phyloP scores from a whole-genome alignment of 2,329 filamentous ascomycete genomes.

The Bimuria novae-zelandiae region DNA sequence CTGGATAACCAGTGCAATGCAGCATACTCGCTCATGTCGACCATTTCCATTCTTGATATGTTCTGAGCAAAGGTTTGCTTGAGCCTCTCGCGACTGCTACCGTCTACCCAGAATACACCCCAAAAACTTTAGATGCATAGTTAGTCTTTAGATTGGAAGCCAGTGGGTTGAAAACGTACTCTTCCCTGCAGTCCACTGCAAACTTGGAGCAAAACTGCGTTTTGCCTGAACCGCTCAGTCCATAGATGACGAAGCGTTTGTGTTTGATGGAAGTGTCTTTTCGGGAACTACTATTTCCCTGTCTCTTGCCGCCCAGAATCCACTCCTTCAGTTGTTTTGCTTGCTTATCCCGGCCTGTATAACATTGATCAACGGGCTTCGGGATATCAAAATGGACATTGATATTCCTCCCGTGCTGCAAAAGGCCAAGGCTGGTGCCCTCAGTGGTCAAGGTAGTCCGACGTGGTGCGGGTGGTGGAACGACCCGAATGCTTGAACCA shows the following conservation, averaged over 20 bases:
- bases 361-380: constrained; percentile 19
- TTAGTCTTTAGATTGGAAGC: too few species aligned
- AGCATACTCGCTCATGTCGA: constrained; percentile 34
- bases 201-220: constrained; percentile 45
- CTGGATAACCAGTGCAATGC: constrained; percentile 22
- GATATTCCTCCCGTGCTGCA: too few species aligned
- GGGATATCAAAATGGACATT: constrained; percentile 24
- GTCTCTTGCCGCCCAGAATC: neutral
- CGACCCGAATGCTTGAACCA: too few species aligned
- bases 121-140: constrained; percentile 25
- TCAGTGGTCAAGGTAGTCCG: too few species aligned
- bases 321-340: constrained; percentile 11
- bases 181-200: constrained; percentile 38
- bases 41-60: constrained; percentile 28
- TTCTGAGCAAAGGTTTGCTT: constrained; percentile 28
- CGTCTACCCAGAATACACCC: constrained; percentile 44
- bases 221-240: constrained; percentile 46
- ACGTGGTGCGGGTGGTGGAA: too few species aligned
- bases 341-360: constrained; percentile 15
- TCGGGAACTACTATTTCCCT: neutral
- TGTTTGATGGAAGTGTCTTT: neutral
- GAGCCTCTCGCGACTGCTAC: constrained; percentile 23
- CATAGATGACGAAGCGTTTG: constrained; percentile 31
- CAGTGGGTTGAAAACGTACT: too few species aligned
- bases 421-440: too few species aligned